Evolutionary conservation across 2,329 filamentous ascomycete species (phyloP).

Genomic region (Colletotrichum sp.): DNA sequence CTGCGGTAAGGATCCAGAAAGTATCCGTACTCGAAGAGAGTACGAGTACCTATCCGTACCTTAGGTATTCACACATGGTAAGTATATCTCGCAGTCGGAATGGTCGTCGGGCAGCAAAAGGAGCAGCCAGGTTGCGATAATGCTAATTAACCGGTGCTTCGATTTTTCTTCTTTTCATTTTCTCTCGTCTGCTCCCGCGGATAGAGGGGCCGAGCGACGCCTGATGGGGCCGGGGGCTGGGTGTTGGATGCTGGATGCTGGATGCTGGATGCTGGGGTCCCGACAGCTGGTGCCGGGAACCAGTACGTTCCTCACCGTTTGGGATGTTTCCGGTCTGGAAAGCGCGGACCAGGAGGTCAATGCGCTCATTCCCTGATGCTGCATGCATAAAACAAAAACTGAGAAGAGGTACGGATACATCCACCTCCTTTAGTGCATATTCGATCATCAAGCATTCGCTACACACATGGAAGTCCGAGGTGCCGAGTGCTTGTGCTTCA

Average conservation of each 20-base stretch:
- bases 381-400: not conserved
- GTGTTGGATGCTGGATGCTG: not conserved
- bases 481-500: not conserved
- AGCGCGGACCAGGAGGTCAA: not conserved
- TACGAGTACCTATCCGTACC: not conserved
- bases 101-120: not conserved
- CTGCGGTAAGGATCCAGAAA: not conserved
- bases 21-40: not conserved
- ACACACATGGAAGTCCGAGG: not conserved
- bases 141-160: not conserved
- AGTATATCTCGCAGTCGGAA: not conserved
- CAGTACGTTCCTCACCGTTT: not conserved
- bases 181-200: slow-evolving; percentile 6
- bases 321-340: not conserved
- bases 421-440: not conserved
- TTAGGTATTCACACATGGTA: not conserved
- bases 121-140: not conserved
- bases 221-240: not conserved
- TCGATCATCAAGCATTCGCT: not conserved
- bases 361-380: not conserved
- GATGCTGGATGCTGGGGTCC: not conserved
- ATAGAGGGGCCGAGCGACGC: not conserved
- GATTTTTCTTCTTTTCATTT: not conserved
- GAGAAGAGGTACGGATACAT: not conserved
- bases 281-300: not conserved